Percentiles rank a stretch among this genome's conserved stretches.
Conservation (phyloP, 768 basidiomycete species). For the Mycena pura region DNA sequence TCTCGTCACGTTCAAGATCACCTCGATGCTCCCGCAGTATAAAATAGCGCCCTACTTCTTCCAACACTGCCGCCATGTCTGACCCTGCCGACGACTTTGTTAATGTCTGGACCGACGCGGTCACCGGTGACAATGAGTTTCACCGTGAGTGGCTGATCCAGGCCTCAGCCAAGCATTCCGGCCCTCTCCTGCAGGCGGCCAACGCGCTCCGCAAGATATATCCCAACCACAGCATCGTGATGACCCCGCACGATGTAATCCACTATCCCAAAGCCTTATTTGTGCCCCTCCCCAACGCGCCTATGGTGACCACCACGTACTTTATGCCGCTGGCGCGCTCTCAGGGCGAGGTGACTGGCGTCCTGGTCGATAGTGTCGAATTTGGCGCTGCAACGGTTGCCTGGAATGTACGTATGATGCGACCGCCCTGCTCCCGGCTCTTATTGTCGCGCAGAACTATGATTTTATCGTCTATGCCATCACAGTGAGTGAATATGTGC, state of each 20-base stretch:
- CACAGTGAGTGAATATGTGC: conserved; percentile 44
- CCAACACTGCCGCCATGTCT: not conserved
- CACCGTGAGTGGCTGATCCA: conserved; percentile 51
- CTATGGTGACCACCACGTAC: conserved; percentile 53
- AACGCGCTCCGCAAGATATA: conserved; percentile 62
- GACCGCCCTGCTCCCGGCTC: not conserved
- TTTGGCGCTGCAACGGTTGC: conserved; percentile 60
- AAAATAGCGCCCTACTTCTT: too few species aligned
- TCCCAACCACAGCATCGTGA: conserved; percentile 65
- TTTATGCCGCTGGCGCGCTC: conserved; percentile 58
- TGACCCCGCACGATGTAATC: conserved; percentile 59
- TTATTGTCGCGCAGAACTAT: conserved; percentile 46
- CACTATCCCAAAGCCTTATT: conserved; percentile 56
- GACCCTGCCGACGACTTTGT: conserved; percentile 48
- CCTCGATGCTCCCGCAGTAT: too few species aligned
- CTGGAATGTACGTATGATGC: conserved; percentile 60
- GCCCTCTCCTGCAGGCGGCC: conserved; percentile 49
- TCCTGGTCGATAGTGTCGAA: conserved; percentile 56
- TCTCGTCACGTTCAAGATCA: not conserved
- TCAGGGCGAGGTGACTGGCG: conserved; percentile 52
- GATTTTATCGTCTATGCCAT: conserved; percentile 63
- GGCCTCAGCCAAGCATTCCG: conserved; percentile 60
- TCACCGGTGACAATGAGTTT: conserved; percentile 42
- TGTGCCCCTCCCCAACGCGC: conserved; percentile 53
- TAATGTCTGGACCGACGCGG: conserved; percentile 50